Base-by-base conservation (phyloP, 225 moss, liverwort and hornwort genomes). In the Lunularia cruciata region DNA sequence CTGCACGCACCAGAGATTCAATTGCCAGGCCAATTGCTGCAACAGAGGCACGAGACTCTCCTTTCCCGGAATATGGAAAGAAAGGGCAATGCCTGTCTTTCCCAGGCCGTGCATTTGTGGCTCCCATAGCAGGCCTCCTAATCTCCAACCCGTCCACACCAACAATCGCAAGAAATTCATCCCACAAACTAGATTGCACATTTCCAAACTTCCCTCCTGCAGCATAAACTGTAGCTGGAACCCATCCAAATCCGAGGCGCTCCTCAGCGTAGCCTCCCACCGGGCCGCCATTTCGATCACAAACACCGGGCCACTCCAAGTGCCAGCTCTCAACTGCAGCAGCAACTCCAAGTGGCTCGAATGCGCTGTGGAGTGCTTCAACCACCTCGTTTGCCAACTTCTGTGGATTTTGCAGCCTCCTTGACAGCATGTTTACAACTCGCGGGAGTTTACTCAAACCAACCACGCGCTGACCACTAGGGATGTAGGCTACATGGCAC, bases 271-370 rank as follows among this genome's bases (percentile, higher is more conserved):
- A 65, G 33, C 57, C 66, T 79, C 87, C 39, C 71, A 57, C 54
- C 55, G 68, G 4, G 47, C 36, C 7, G 67, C 48, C 19, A 49
- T 69, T 40, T 38, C 68, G 22, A 47, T 76, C 71, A 73, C 77
- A 57, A 38, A 55, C 36, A 76, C 83, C 83, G 67, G 89, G 90
- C 86, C 91, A 93, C 72, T 86, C 83, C 65, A 93, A 72, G 72
- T 98, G 96, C 96, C 96, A 98, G 70, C 88, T 91, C 81, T 98
- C 93, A 4, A 91, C 90, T 9, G 89, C 78, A 37, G 88, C 86
- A 13, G 84, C 96, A 6, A 98, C 88, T 51, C 96, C 96, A 0
- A 89, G 67, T 5, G 96, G 90, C 77, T 68, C 80, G 52, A 98
- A 85, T 0, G 90, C 80, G 15, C 88, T 85, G 3, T 85, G 77